phyloP scores from a whole-genome alignment of 345 rosid species.

The Eucalyptus marginata region DNA sequence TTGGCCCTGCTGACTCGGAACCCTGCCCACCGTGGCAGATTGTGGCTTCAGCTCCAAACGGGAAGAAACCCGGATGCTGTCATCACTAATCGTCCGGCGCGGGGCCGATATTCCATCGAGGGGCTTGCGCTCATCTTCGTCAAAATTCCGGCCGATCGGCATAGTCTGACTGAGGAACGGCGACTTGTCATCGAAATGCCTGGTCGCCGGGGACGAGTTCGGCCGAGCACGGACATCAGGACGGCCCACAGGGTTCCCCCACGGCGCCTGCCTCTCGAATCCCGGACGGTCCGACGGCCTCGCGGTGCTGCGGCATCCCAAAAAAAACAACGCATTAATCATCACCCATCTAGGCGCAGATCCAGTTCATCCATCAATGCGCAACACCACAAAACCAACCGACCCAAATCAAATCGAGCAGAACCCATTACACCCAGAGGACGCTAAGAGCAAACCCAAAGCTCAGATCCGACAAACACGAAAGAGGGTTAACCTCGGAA shows the following conservation, averaged over 20 bases:
- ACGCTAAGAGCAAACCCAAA: neutral
- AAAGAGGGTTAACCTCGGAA: neutral
- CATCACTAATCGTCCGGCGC: slow-evolving; percentile 51
- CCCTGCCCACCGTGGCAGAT: slow-evolving; percentile 21
- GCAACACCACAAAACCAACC: neutral
- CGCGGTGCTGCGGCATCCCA: slow-evolving; percentile 11
- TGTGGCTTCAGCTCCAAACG: slow-evolving; percentile 33
- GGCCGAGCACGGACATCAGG: slow-evolving; percentile 57
- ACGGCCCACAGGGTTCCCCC: slow-evolving; percentile 45
- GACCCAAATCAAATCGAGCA: neutral
- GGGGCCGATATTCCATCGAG: slow-evolving; percentile 56
- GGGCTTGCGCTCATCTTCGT: slow-evolving; percentile 79
- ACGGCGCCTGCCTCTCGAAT: slow-evolving; percentile 37
- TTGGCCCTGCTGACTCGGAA: slow-evolving; percentile 6
- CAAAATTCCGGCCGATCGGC: slow-evolving; percentile 66
- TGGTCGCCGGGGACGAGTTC: slow-evolving; percentile 37
- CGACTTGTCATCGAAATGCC: slow-evolving; percentile 70
- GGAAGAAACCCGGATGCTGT: slow-evolving; percentile 21
- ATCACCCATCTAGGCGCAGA: neutral
- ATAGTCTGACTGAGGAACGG: slow-evolving; percentile 38
- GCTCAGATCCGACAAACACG: neutral
- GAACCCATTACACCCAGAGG: neutral
- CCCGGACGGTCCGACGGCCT: slow-evolving; percentile 50
- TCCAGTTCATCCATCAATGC: neutral
- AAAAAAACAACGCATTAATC: neutral